phyloP scores from a whole-genome alignment of 345 rosid species.

The Lepidium didymum region DNA sequence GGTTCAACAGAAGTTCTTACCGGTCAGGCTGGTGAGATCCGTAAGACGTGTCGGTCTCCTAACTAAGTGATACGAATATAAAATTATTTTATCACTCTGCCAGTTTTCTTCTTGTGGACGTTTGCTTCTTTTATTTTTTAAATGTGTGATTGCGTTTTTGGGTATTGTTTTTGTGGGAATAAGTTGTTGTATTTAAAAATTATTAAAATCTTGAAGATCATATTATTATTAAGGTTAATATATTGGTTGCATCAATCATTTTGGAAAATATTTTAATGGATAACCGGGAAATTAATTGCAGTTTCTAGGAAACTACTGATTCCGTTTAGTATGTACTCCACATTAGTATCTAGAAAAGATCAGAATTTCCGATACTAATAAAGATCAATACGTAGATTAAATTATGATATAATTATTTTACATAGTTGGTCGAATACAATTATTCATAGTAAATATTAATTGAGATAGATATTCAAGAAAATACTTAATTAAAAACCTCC shows the following conservation, averaged over 20 bases:
- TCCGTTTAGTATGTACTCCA: too few relatives aligned
- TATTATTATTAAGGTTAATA: too few relatives aligned
- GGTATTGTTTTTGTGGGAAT: background rate
- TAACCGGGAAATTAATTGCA: too few relatives aligned
- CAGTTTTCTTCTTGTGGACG: constrained; percentile 2
- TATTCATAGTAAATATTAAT: background rate
- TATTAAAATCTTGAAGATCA: background rate
- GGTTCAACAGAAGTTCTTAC: constrained; percentile 41
- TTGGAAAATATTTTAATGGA: background rate
- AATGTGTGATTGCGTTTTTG: background rate
- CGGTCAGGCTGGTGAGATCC: constrained; percentile 42
- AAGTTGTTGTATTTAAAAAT: background rate
- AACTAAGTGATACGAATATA: constrained; percentile 21
- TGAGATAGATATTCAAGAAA: background rate
- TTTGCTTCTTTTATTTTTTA: background rate
- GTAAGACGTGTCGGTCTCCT: constrained; percentile 39
- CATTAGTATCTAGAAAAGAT: too few relatives aligned
- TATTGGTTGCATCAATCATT: background rate
- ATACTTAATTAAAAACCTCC: background rate
- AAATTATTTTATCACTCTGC: background rate
- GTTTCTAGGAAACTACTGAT: too few relatives aligned
- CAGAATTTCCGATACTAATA: too few relatives aligned
- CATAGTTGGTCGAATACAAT: background rate
- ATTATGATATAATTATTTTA: background rate
- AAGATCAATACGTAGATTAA: too few relatives aligned